Evolutionary conservation across 2,329 filamentous ascomycete species (phyloP), one percentile per base, ranked within the genome.

Genomic region (Colletotrichum truncatum): DNA sequence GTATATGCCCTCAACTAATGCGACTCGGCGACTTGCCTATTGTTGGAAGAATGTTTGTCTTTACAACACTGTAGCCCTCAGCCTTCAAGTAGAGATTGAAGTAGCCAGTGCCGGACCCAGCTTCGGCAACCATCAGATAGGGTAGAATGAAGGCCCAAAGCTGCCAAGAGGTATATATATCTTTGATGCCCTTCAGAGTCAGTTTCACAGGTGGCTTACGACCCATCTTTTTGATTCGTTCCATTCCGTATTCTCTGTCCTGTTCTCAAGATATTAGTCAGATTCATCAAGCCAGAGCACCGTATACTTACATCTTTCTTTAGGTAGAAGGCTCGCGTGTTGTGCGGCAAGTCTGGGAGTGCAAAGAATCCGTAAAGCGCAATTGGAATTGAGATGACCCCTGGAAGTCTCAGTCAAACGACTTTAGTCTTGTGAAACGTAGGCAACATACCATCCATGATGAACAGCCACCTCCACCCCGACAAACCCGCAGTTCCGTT

Each of bases 1-100:
- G 21, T 7, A 4, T 14, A 7, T 25, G 3, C 16, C 6, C 25
- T 7, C 2, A 11, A 12, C 1, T 5, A 10, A 8, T 0, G 21
- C n/a, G 4, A 2, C 4, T 32, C 3, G n/a, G n/a, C n/a, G n/a
- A 9, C 32, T 53, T 51, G 6, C 51, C 59, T 2, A 54, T 45
- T n/a, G 61, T 64, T 73, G 23, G 14, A 84, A 75, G 86, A 71
- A 0, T 84, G 85, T 38, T 80, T 21, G 82, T 78, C 66, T 89
- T 87, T 80, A 82, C 85, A 0, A 70, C 62, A 38, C 82, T 80
- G 61, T 81, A 81, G n/a, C 76, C 72, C 66, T 60, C 80, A 71
- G 45, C 74, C 70, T 81, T 82, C 32, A 82, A 66, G 76, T 78
- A 82, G 4, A 81, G 67, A n/a, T 14, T 75, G 69, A 39, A 81